These are phyloP conservation scores for Fistulinella cinereoalba DNA, from an alignment of 1,284 basidiomycete genomes.

Conservation along the genomic window DNA sequence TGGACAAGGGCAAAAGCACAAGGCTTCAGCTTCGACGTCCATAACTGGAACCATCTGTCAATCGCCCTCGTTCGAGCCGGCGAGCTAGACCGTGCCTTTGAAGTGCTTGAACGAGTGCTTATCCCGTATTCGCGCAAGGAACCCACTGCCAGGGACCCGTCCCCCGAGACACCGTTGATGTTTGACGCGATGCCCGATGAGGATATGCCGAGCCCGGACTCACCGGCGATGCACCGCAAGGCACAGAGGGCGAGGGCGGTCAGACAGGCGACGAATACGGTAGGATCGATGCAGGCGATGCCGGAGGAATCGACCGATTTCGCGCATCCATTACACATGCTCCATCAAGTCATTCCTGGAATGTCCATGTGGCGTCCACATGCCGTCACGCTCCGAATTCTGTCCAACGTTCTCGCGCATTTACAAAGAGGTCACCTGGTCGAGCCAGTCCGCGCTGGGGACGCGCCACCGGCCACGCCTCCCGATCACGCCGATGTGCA, in stretches of 20 bases:
- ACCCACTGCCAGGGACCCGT: constrained; percentile 32
- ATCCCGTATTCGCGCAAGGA: constrained; percentile 54
- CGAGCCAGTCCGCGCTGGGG: constrained; percentile 37
- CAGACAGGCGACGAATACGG: constrained; percentile 18
- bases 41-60: constrained; percentile 91
- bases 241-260: constrained; percentile 26
- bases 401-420: constrained; percentile 45
- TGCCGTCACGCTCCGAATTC: constrained; percentile 42
- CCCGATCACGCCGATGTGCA: constrained; percentile 18
- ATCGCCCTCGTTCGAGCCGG: constrained; percentile 78
- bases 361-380: constrained; percentile 71
- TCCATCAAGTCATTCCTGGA: constrained; percentile 59
- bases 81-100: constrained; percentile 78
- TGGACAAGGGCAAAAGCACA: constrained; percentile 66
- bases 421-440: constrained; percentile 52
- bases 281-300: constrained; percentile 15
- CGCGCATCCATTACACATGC: constrained; percentile 55
- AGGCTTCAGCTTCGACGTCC: constrained; percentile 85
- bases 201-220: constrained; percentile 28
- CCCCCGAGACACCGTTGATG: constrained; percentile 46
- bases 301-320: constrained; percentile 38
- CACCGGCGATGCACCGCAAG: constrained; percentile 31
- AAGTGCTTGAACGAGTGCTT: constrained; percentile 79
- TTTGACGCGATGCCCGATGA: constrained; percentile 32
- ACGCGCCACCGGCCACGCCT: constrained; percentile 14